Conservation (phyloP, 306 rosid species). For the Crotalaria pallida region DNA sequence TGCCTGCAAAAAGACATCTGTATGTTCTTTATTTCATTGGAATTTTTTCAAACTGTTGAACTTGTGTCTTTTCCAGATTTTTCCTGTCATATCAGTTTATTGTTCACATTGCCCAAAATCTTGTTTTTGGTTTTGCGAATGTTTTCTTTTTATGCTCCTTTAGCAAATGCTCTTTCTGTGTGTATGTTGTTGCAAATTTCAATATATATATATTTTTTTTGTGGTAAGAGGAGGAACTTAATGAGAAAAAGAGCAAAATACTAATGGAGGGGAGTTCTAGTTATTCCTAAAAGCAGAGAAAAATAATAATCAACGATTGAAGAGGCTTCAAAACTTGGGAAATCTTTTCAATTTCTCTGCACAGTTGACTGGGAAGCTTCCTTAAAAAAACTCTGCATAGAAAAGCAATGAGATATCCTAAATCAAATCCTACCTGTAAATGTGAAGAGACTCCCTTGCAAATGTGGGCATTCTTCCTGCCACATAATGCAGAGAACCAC, state of each 20-base stretch:
- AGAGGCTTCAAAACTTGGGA: neutral
- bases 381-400: neutral
- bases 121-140: neutral
- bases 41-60: constrained; percentile 11
- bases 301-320: neutral
- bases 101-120: neutral
- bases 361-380: neutral
- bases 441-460: neutral
- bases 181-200: neutral
- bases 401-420: neutral
- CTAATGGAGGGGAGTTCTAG: neutral
- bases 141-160: neutral
- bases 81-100: constrained; percentile 6
- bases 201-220: neutral
- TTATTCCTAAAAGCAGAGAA: neutral
- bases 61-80: constrained; percentile 21
- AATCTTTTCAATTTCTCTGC: neutral
- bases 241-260: neutral
- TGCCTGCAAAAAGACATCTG: constrained; percentile 74
- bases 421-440: neutral
- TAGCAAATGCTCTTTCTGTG: neutral
- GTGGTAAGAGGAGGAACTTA: neutral
- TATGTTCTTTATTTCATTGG: constrained; percentile 42
- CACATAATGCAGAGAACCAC: neutral
- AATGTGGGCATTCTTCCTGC: constrained; percentile 2